Base-by-base conservation (phyloP, 345 rosid species). In the Moricandia moricandioides region DNA sequence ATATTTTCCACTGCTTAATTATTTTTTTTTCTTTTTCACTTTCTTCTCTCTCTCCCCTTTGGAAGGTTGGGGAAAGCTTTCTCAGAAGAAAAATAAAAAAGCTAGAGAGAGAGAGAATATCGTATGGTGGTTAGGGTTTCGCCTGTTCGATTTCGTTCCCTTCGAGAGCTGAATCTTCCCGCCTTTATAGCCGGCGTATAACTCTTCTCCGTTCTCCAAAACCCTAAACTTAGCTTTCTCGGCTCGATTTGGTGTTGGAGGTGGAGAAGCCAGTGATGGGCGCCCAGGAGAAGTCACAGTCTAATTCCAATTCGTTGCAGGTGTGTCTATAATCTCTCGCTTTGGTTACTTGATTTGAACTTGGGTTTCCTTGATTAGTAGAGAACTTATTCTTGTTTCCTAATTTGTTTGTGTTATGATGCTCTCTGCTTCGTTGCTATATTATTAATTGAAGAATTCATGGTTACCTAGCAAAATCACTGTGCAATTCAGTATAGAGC, bases 231-330 rank as follows among this genome's bases (percentile, higher is more conserved):
- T 76, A 9, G 67, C 59, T 69, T 70, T 56, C 64, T 71, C 69
- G 14, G 29, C 77, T 78, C 57, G 78, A 49, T 72, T 67, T 70
- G 78, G 81, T 74, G 69, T 62, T 69, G 56, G 74, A 55, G 80
- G 70, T 73, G 34, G 79, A 37, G 70, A 47, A 78, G 80, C 69
- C 73, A 70, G 82, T 73, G 79, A 95, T 95, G 99, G 97, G 93
- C 84, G 90, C 86, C 21, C 90, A 76, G 57, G 99, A 91, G 74
- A 95, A 90, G 81, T 85, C 91, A 9, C 90, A 87, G 71, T 70
- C 89, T 40, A 88, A 83, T 76, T 72, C 90, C 73, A 89, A 88
- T 83, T 78, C 96, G 87, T 81, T 95, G 97, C 99, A 95, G 97
- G 98, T 91, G 49, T 12, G 51, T 45, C 14, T 11, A 2, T 75